Evolutionary conservation across 2,329 filamentous ascomycete genomes (phyloP).

Genomic region (Penicillium capsulatum): DNA sequence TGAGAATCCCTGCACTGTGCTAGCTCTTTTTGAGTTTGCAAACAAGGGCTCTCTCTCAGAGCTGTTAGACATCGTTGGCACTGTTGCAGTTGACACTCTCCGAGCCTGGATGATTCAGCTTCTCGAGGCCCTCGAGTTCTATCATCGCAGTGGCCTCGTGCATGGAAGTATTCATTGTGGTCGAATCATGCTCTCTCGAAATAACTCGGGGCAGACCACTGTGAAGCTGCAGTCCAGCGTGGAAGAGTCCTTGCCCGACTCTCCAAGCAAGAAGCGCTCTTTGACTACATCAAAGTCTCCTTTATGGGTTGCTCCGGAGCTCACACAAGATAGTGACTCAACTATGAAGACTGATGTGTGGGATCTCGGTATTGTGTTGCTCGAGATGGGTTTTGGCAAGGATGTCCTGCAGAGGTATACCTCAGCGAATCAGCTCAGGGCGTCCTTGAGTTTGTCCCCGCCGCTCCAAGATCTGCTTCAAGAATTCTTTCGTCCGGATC

Average conservation of each 20-base stretch:
- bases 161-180: conserved; percentile 78
- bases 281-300: conserved; percentile 64
- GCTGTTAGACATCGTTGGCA: conserved; percentile 72
- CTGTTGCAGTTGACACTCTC: conserved; percentile 68
- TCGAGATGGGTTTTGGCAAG: conserved; percentile 91
- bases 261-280: conserved; percentile 42
- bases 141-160: conserved; percentile 77
- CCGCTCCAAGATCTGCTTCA: conserved; percentile 74
- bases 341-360: conserved; percentile 85
- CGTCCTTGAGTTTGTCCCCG: conserved; percentile 66
- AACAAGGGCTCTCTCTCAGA: conserved; percentile 80
- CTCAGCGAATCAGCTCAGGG: conserved; percentile 70
- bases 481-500: conserved; percentile 79
- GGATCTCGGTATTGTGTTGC: conserved; percentile 85
- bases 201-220: conserved; percentile 61
- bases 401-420: conserved; percentile 71
- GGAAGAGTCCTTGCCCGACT: conserved; percentile 48
- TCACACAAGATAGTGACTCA: conserved; percentile 55
- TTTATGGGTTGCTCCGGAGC: conserved; percentile 79
- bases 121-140: conserved; percentile 79
- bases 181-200: conserved; percentile 74
- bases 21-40: conserved; percentile 69
- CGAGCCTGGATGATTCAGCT: conserved; percentile 89
- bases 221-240: conserved; percentile 54
- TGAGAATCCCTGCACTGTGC: conserved; percentile 62